phyloP scores from a whole-genome alignment of 2,329 filamentous ascomycete species.

The Alternaria postmessia region DNA sequence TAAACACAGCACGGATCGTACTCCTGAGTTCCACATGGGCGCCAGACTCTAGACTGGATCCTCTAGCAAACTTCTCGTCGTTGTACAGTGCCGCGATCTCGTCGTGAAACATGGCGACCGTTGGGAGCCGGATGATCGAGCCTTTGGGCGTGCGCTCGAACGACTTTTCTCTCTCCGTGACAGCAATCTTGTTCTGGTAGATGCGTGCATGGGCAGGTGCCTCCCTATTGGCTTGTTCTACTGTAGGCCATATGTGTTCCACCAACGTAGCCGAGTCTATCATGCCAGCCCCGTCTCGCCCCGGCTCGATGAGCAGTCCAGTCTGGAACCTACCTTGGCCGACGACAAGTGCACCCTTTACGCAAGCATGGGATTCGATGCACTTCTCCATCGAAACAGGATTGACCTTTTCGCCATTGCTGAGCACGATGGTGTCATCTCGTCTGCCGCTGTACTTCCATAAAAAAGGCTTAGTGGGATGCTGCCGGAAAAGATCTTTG shows the following conservation, averaged over 20 bases:
- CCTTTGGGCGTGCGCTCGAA: neutral
- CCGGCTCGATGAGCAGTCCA: neutral
- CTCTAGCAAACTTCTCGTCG: neutral
- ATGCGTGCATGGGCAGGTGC: constrained; percentile 2
- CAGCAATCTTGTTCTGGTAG: neutral
- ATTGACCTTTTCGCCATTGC: constrained; percentile 1
- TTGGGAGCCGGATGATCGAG: neutral
- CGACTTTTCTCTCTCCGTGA: neutral
- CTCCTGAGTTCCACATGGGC: neutral
- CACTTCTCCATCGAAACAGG: neutral
- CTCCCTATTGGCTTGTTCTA: neutral
- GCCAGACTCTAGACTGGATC: neutral
- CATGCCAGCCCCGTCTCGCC: neutral
- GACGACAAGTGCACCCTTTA: neutral
- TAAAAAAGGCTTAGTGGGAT: neutral
- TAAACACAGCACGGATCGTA: neutral
- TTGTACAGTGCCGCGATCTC: neutral
- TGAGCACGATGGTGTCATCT: neutral
- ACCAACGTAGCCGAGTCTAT: neutral
- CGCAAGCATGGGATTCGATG: neutral
- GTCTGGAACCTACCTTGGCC: neutral
- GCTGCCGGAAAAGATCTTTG: neutral
- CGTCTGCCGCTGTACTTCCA: neutral
- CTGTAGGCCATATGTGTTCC: neutral
- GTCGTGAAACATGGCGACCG: neutral